Evolutionary conservation across 177 flowering plant species (phyloP).

Genomic region (Tripterygium wilfordii): DNA sequence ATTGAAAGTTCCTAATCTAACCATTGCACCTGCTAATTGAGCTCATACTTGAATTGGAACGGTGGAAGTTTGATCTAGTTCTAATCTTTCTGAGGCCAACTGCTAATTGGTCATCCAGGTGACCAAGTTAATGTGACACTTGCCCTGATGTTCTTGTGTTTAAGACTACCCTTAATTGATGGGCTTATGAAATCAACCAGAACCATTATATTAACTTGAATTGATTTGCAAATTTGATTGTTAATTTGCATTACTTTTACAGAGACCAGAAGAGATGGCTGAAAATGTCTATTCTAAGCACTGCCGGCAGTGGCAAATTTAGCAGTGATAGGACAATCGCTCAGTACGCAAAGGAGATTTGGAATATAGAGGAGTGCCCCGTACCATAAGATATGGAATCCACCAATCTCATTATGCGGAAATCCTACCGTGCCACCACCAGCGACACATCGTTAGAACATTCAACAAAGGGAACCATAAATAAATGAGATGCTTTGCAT

Average conservation of each 20-base stretch:
- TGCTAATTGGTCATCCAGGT: too few species aligned
- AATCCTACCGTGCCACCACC: background rate
- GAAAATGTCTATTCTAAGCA: slow-evolving; percentile 90
- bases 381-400: slow-evolving; percentile 37
- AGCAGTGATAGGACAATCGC: slow-evolving; percentile 92
- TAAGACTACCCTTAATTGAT: too few species aligned
- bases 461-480: background rate
- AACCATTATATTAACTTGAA: too few species aligned
- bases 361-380: slow-evolving; percentile 76
- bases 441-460: background rate
- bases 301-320: slow-evolving; percentile 93
- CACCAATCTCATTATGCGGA: background rate
- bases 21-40: too few species aligned
- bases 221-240: too few species aligned
- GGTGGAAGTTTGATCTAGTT: too few species aligned
- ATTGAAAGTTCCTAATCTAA: too few species aligned
- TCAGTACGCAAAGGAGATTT: slow-evolving; percentile 90
- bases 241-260: slow-evolving; percentile 9
- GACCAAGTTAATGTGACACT: too few species aligned
- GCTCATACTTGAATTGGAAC: too few species aligned
- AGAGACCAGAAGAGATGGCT: slow-evolving; percentile 84
- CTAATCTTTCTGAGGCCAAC: too few species aligned
- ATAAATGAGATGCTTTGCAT: background rate
- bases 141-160: too few species aligned
- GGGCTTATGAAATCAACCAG: too few species aligned